Base-by-base conservation (phyloP, 2,329 filamentous ascomycete genomes). In the Phyllosticta capitalensis region DNA sequence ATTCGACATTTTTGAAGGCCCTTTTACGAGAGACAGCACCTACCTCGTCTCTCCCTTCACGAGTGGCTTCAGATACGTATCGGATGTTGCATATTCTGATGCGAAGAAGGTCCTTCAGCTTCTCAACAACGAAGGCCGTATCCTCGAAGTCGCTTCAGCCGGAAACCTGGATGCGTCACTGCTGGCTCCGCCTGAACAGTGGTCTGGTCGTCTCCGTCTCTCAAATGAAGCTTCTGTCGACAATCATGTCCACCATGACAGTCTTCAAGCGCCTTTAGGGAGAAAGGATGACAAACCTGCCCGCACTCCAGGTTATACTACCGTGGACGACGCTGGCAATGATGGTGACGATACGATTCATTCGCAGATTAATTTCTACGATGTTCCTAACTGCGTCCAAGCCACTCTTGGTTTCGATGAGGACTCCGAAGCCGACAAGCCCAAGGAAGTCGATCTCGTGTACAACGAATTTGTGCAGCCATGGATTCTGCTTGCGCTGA, bases 301-400 rank as follows among this genome's bases (percentile, higher is more conserved):
- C 17, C 69, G 75, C 50, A 78, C 81, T n/a, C 86, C 85, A 0
- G 94, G 94, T 1, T 97, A 97, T 75, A 96, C 89, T 0, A 99
- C 94, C 10, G 79, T 80, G 59, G 94, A 99, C 68, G 92, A 95
- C 67, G 82, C 85, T 5, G 90, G 92, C 54, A 74, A 75, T 3
- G 89, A 95, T 64, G 94, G 94, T 50, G 94, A 99, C 69, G 94
- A 99, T 69, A 95, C 92, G 0, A 72, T 95, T 1, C 94, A 96
- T 71, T 78, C 83, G 17, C 78, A 82, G 0, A 85, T 97, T 64
- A 78, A 81, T 30, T 91, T 89, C 69, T 92, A 92, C 73, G 72
- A 76, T 1, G 83, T 92, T 5, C 92, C 94, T 6, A 96, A 96
- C 72, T 90, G 86, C 70, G 83, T 99, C 60, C 87, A 92, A 70